These are phyloP conservation scores for Aspergillus persii DNA, from an alignment of 2,329 filamentous ascomycete genomes.

Conservation along the genomic window DNA sequence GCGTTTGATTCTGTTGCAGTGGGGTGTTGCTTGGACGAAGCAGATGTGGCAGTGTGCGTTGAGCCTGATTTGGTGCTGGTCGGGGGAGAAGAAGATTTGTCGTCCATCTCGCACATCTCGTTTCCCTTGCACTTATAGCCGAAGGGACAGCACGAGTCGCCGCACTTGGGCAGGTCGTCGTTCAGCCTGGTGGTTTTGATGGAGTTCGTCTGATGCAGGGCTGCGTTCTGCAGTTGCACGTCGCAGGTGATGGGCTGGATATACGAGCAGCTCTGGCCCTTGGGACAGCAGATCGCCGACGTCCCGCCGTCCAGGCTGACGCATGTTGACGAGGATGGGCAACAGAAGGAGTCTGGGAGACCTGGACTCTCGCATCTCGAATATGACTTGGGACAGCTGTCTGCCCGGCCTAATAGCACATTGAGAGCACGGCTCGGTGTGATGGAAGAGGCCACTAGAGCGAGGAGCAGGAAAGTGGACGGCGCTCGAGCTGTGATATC, in stretches of 20 bases:
- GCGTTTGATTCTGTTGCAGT: background rate
- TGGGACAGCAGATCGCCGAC: slow-evolving; percentile 48
- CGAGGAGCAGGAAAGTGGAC: slow-evolving; percentile 23
- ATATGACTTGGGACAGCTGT: slow-evolving; percentile 34
- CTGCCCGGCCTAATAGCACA: slow-evolving; percentile 18
- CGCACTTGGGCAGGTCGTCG: slow-evolving; percentile 42
- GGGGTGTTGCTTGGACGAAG: background rate
- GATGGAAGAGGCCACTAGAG: slow-evolving; percentile 20
- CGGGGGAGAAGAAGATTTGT: slow-evolving; percentile 23
- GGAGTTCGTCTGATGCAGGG: slow-evolving; percentile 32
- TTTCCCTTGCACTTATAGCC: slow-evolving; percentile 44
- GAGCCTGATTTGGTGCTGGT: slow-evolving; percentile 13
- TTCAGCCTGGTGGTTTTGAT: slow-evolving; percentile 45
- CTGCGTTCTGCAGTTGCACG: slow-evolving; percentile 41
- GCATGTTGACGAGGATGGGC: slow-evolving; percentile 40
- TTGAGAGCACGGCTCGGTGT: slow-evolving; percentile 17
- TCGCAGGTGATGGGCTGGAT: slow-evolving; percentile 47
- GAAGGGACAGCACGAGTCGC: slow-evolving; percentile 45
- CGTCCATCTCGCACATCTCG: slow-evolving; percentile 29
- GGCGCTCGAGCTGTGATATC: background rate
- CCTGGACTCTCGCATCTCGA: slow-evolving; percentile 36
- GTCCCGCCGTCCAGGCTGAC: slow-evolving; percentile 41
- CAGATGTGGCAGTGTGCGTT: slow-evolving; percentile 8
- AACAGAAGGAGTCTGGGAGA: slow-evolving; percentile 46
- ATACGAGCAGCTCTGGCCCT: slow-evolving; percentile 38